Evolutionary conservation across 2,329 filamentous ascomycete genomes (phyloP), one percentile per base, ranked within the genome.

Genomic region (Pyrenochaeta sp.): DNA sequence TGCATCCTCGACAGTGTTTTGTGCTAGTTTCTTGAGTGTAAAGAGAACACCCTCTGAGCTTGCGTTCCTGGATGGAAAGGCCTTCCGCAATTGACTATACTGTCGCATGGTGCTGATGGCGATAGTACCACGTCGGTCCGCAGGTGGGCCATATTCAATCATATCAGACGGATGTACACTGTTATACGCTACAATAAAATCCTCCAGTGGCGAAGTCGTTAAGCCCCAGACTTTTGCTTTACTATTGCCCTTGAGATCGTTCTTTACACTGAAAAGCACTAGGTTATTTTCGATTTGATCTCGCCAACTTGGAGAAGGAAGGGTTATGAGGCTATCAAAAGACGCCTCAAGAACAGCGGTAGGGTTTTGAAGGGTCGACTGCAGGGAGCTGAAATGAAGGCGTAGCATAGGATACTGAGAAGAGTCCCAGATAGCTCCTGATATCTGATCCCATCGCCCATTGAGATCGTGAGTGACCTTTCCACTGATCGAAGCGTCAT

Each of bases 121-220:
- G 27, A 84, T 59, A 0, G 66, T 75, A 1, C 74, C 68, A n/a
- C 71, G 69, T 47, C 83, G 78, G 21, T 81, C 77, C 3, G 78
- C 76, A 7, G 76, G 68, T 6, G 81, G 81, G 0, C 78, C 77
- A 63, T 87, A 87, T 54, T 87, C 82, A 12, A 86, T 73, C 73
- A 83, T 81, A 63, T 86, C 81, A 3, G 79, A 82, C 0, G 85
- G 84, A 64, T 87, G 83, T 23, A 83, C 61, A 2, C 81, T 83
- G 41, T 81, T 75, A 49, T 80, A 82, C 3, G 77, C 76, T 4
- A 82, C 83, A 12, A 80, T 67, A 20, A 79, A 77, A 27, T 81
- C 79, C 18, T 78, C 76, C 15, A 80, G 65, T 15, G 82, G 80
- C 14, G 79, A 80, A 2, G 62, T 49, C 10, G 80, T 77, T 5